Evolutionary conservation across 306 rosid genomes (phyloP).

Genomic region (Cucurbita argyrosperma): DNA sequence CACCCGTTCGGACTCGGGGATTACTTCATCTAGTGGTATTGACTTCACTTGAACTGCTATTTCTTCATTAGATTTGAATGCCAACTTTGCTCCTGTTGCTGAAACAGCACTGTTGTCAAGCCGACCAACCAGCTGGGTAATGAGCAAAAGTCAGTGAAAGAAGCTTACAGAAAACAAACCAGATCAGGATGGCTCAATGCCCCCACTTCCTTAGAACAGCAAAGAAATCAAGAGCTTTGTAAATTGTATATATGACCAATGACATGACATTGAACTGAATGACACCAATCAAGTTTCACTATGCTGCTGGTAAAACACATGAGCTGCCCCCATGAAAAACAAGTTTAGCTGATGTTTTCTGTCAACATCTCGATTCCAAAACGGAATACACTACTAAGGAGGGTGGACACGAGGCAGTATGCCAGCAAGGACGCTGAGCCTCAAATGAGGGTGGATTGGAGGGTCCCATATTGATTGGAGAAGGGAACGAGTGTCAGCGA

Average conservation of each 20-base stretch:
- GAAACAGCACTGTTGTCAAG: constrained; percentile 97
- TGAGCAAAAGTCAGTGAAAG: constrained; percentile 1
- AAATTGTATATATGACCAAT: background rate
- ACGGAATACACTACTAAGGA: background rate
- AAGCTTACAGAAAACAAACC: background rate
- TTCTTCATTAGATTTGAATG: constrained; percentile 87
- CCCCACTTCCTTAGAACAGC: background rate
- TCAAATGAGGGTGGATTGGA: too few relatives aligned
- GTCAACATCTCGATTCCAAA: background rate
- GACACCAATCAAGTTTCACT: background rate
- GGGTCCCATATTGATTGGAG: too few relatives aligned
- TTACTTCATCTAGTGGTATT: constrained; percentile 66
- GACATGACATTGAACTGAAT: background rate
- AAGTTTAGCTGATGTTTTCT: background rate
- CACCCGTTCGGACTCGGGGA: constrained; percentile 52
- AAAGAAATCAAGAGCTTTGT: background rate
- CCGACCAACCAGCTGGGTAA: constrained; percentile 71
- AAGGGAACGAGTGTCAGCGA: too few relatives aligned
- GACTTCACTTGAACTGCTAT: constrained; percentile 67
- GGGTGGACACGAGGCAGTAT: too few relatives aligned
- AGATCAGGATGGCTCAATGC: background rate
- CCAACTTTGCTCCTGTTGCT: constrained; percentile 87
- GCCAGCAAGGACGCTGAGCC: too few relatives aligned
- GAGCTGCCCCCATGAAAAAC: background rate
- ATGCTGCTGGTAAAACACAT: background rate